phyloP scores from a whole-genome alignment of 352 stramenopile genomes.

The Pythium rishiriense region DNA sequence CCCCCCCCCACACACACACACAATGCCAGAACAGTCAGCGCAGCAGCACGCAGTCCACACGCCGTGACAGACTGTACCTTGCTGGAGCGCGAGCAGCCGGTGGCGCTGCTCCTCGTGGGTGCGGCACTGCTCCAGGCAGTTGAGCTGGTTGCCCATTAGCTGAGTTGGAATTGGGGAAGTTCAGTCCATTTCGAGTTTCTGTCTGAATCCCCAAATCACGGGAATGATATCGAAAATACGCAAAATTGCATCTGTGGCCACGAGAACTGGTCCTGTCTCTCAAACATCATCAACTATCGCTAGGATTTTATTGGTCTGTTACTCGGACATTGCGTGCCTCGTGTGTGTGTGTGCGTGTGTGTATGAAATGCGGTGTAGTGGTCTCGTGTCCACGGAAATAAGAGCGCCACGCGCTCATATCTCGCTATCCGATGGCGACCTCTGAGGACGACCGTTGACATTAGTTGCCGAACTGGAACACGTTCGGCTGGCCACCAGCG shows the following conservation, averaged over 20 bases:
- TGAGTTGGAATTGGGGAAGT: too few relatives aligned
- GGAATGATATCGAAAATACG: too few relatives aligned
- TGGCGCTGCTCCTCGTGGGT: constrained; percentile 62
- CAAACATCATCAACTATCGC: constrained; percentile 24
- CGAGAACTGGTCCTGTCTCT: background rate
- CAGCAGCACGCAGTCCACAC: background rate
- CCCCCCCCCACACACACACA: too few relatives aligned
- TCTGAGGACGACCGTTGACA: background rate
- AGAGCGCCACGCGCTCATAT: background rate
- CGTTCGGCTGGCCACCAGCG: constrained; percentile 56
- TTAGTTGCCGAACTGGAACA: constrained; percentile 87
- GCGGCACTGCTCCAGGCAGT: constrained; percentile 78
- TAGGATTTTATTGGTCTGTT: constrained; percentile 18
- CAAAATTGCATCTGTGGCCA: too few relatives aligned
- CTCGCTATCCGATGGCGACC: background rate
- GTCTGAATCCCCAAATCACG: too few relatives aligned
- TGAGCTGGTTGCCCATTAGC: constrained; percentile 81
- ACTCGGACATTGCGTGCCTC: background rate
- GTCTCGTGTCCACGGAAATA: background rate
- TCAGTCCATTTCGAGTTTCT: too few relatives aligned
- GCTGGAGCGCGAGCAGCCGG: constrained; percentile 68
- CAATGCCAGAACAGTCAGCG: background rate
- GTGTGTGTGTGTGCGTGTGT: constrained; percentile 1
- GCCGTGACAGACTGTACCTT: constrained; percentile 37
- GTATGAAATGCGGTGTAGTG: constrained; percentile 14